Evolutionary conservation across 169 alveolate genomes (phyloP).

Genomic region (Cryptosporidium parvum): DNA sequence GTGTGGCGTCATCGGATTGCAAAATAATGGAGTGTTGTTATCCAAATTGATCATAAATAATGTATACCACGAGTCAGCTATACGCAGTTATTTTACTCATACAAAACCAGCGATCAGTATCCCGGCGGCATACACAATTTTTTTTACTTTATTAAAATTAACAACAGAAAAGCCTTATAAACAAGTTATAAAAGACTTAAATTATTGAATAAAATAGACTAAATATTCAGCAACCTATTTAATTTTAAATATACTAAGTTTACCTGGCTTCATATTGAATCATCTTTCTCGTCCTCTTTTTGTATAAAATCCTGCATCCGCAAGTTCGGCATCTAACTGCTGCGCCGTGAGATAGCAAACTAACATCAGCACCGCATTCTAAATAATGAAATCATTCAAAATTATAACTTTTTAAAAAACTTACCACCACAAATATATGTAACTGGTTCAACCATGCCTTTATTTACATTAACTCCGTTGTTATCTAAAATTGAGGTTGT

Average conservation of each 20-base stretch:
- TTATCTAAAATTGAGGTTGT: not conserved
- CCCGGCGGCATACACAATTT: not conserved
- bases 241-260: not conserved
- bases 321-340: constrained; percentile 79
- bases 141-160: not conserved
- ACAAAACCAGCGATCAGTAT: constrained; percentile 12
- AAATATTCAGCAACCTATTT: not conserved
- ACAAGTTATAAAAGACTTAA: not conserved
- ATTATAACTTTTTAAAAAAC: not conserved
- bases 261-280: constrained; percentile 81
- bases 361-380: constrained; percentile 79
- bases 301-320: constrained; percentile 79
- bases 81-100: not conserved
- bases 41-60: not conserved
- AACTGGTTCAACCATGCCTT: constrained; percentile 53
- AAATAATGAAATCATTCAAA: not conserved
- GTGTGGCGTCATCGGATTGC: not conserved
- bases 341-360: constrained; percentile 75
- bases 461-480: not conserved
- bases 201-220: not conserved
- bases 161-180: not conserved
- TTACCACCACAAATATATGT: constrained; percentile 78
- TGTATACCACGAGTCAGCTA: not conserved
- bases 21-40: not conserved
- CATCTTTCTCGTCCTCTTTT: constrained; percentile 78